Evolutionary conservation across 2,329 filamentous ascomycete species (phyloP).

Genomic region (Arthrobotrys megalospora): DNA sequence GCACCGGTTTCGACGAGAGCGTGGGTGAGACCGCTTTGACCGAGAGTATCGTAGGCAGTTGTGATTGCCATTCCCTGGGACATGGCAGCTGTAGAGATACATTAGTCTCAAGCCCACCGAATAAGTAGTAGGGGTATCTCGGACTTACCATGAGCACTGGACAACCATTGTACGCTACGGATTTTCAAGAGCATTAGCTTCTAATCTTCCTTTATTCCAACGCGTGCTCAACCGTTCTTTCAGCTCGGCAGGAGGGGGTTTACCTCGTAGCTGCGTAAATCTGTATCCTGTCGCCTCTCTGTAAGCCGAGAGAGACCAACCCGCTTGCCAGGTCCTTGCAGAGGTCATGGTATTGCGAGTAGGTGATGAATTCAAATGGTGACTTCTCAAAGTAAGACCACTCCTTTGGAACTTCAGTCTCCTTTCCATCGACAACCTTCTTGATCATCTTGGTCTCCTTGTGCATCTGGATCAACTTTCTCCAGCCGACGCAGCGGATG

Average conservation of each 20-base stretch:
- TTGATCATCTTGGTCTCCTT: conserved; percentile 89
- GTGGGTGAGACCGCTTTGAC: conserved; percentile 85
- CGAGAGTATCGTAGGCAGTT: conserved; percentile 94
- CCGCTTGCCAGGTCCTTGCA: conserved; percentile 80
- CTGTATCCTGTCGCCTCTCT: conserved; percentile 79
- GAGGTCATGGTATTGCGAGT: conserved; percentile 82
- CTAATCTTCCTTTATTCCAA: conserved; percentile 5
- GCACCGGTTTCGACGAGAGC: conserved; percentile 86
- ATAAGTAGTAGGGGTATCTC: not conserved
- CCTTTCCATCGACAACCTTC: conserved; percentile 86
- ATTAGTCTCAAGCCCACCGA: conserved; percentile 10
- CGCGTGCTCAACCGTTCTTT: not conserved
- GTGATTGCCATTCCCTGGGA: conserved; percentile 93
- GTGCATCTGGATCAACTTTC: conserved; percentile 82
- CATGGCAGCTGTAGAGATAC: conserved; percentile 71
- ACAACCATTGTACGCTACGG: conserved; percentile 83
- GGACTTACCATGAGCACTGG: conserved; percentile 78
- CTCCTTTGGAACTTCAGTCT: conserved; percentile 86
- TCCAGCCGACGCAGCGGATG: conserved; percentile 78
- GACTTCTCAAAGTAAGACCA: conserved; percentile 92
- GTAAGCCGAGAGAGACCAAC: conserved; percentile 80
- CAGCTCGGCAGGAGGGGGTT: conserved; percentile 6
- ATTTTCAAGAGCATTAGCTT: conserved; percentile 38
- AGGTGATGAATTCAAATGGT: conserved; percentile 81
- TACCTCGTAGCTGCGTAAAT: conserved; percentile 87